phyloP scores from a whole-genome alignment of 352 stramenopile genomes.

The Phytophthora vignae region DNA sequence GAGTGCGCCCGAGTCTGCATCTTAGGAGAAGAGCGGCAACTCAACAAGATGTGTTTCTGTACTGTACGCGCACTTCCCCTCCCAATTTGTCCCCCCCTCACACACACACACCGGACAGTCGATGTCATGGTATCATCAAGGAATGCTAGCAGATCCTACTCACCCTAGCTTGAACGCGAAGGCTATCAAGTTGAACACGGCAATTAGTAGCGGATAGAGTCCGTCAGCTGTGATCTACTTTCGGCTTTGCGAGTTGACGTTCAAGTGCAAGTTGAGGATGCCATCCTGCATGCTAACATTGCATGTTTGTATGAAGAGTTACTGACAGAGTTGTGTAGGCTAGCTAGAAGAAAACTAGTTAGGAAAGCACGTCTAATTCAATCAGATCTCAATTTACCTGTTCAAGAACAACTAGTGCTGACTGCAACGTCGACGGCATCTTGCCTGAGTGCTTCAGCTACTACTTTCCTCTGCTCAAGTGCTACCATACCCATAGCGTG shows the following conservation, averaged over 20 bases:
- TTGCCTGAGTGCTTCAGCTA: constrained; percentile 20
- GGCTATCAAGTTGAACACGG: not conserved
- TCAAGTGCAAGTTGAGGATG: not conserved
- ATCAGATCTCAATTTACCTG: constrained; percentile 26
- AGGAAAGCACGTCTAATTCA: not conserved
- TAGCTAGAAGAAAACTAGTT: not conserved
- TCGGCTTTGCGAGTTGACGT: too few relatives aligned
- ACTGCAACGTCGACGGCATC: constrained; percentile 9
- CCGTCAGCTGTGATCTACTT: not conserved
- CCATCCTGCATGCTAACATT: too few relatives aligned
- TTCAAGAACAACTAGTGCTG: constrained; percentile 12
- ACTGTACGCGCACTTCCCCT: constrained; percentile 13
- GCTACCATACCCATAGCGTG: not conserved
- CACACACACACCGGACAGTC: too few relatives aligned
- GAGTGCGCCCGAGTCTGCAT: constrained; percentile 9
- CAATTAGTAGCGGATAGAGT: not conserved
- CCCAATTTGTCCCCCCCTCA: not conserved
- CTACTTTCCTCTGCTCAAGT: not conserved
- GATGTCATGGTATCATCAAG: constrained; percentile 6
- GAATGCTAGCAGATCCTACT: not conserved
- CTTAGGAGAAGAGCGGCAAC: constrained; percentile 10
- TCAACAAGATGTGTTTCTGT: constrained; percentile 19
- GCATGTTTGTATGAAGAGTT: too few relatives aligned
- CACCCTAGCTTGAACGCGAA: not conserved
- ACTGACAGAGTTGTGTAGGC: too few relatives aligned